Base-by-base conservation (phyloP, 2,329 filamentous ascomycete genomes). In the Cladosporium oxysporum region DNA sequence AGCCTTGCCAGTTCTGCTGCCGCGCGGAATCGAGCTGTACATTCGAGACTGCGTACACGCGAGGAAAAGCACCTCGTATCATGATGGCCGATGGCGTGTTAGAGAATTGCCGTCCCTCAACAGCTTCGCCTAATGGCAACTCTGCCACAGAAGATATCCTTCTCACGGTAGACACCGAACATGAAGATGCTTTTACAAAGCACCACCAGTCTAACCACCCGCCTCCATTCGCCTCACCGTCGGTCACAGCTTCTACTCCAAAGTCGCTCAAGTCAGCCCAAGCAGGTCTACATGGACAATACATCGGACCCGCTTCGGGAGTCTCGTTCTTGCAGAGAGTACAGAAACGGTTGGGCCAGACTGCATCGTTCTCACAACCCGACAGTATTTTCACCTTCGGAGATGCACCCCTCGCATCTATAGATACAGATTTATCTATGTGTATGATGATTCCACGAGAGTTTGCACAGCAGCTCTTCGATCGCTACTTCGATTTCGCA, bases 281-380 rank as follows among this genome's bases (percentile, higher is more conserved):
- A 68, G 66, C 16, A 60, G 69, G 53, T 64, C 68, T 23, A 55
- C 65, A 35, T 69, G 73, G 69, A 18, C 69, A 73, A 35, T 73
- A 75, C 60, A 53, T 71, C 28, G 73, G 71, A 21, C 69, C 73
- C 7, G 71, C 68, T n/a, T 74, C 72, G 10, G 69, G 71, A 3
- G 72, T 71, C 47, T 68, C 69, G 11, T 85, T 85, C 65, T 73
- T 85, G 10, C 77, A 83, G 0, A 76, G 83, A 7, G 81, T 84
- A 2, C 83, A 84, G 71, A 82, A 81, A 66, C 76, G 79, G 5
- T 77, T 85, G 7, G 81, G 33, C 2, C 29, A 81, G 63, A 78
- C 28, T 37, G 59, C 33, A 23, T 58, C 55, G n/a, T 58, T 58
- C 33, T 58, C 55, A 5, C 77, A 78, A 26, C 74, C 79, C 29